Evolutionary conservation across 331 rosid genomes (phyloP), one percentile per base, ranked within the genome.

Genomic region (Erythrophleum ivorense): DNA sequence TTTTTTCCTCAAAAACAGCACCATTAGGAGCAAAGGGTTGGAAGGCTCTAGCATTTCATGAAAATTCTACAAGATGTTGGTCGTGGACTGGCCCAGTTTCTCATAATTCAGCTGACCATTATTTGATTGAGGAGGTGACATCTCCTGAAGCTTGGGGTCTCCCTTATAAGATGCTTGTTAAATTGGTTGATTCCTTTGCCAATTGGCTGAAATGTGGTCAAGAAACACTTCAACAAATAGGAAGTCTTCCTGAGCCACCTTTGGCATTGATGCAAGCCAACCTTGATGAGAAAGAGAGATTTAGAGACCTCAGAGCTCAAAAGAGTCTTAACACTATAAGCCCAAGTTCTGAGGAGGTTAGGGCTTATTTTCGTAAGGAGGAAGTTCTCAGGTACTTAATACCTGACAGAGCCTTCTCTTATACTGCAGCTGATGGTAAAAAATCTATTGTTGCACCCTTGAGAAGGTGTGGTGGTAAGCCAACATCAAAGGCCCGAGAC

Each of bases 141-240:
- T 94, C 94, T 85, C 91, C 99, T 74, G 99, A 92, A 73, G 95
- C 93, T 48, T 96, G 99, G 99, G 88, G 89, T 83, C 92, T 96
- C 86, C 97, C 97, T 58, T 91, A 92, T 87, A 94, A 94, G 85
- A 96, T 90, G 97, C 94, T 96, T 76, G 97, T 94, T 79, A 96
- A 96, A 88, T 83, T 96, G 91, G 99, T 96, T 57, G 99, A 96
- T 88, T 91, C 93, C 14, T 96, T 94, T 73, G 99, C 99, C 60
- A 96, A 92, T 89, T 96, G 98, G 99, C 90, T 96, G 69, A 96
- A 96, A 92, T 90, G 98, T 85, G 98, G 99, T 82, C 99, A 96
- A 78, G 98, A 96, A 85, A 96, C 99, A 62, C 97, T 96, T 78
- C 95, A 94, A 80, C 98, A 92, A 71, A 94, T 96, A 67, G 99